Percentiles rank a stretch among this genome's conserved stretches.
Conservation (phyloP, 2,329 filamentous ascomycete genomes). For the Colletotrichum sp. region DNA sequence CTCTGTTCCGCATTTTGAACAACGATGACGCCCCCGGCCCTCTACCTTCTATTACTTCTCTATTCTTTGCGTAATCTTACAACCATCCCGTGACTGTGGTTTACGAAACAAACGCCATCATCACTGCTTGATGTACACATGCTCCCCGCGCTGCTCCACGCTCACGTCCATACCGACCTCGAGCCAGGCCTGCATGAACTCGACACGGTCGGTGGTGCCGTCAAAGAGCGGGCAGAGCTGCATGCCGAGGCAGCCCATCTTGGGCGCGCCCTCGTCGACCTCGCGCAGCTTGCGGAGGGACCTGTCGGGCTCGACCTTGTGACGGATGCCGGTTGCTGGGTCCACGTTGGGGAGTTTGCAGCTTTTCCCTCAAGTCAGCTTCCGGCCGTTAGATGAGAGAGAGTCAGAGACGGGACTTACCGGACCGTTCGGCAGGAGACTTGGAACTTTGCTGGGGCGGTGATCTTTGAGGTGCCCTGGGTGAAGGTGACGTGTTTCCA, state of each 20-base stretch:
- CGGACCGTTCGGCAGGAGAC: constrained; percentile 71
- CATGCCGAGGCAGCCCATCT: constrained; percentile 67
- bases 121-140: constrained; percentile 44
- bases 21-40: not conserved
- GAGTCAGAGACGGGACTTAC: constrained; percentile 33
- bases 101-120: not conserved
- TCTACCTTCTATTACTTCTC: not conserved
- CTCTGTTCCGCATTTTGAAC: not conserved
- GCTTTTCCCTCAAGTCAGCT: constrained; percentile 29
- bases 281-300: constrained; percentile 63
- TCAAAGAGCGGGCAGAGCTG: constrained; percentile 65
- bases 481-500: constrained; percentile 69
- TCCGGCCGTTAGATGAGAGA: not conserved
- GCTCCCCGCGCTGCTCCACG: constrained; percentile 52
- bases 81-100: not conserved
- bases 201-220: constrained; percentile 20
- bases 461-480: constrained; percentile 51
- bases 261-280: constrained; percentile 65
- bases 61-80: not conserved
- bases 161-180: constrained; percentile 62
- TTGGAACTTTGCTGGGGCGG: constrained; percentile 48
- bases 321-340: constrained; percentile 61
- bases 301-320: constrained; percentile 60
- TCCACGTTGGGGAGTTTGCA: constrained; percentile 77
- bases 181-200: constrained; percentile 46